Evolutionary conservation across 108 stramenopile genomes (phyloP).

Genomic region (Cyclostephanos invisitatus): DNA sequence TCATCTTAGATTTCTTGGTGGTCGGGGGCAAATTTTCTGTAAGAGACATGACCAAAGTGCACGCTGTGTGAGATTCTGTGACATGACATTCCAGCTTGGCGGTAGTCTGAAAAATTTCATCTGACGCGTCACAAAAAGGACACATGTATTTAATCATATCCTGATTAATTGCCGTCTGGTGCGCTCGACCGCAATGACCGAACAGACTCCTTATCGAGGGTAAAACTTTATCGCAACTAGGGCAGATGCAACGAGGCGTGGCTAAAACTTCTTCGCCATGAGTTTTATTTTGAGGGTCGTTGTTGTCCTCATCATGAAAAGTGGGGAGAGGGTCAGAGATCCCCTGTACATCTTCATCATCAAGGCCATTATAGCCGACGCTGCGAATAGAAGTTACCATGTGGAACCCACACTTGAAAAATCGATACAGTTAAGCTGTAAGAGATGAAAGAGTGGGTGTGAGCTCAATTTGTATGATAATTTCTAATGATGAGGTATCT

Average conservation of each 20-base stretch:
- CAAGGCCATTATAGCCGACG: neutral
- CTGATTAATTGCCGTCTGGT: neutral
- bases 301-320: neutral
- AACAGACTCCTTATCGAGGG: neutral
- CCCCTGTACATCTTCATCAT: neutral
- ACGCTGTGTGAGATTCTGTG: neutral
- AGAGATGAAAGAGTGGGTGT: neutral
- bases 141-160: neutral
- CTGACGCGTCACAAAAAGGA: constrained; percentile 2
- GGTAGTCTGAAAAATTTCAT: neutral
- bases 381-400: neutral
- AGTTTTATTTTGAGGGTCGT: neutral
- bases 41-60: neutral
- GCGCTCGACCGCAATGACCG: constrained; percentile 9
- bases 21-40: neutral
- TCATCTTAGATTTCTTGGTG: neutral
- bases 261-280: neutral
- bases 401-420: neutral
- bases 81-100: neutral
- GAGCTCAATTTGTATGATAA: neutral
- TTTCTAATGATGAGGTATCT: no score
- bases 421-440: neutral
- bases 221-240: constrained; percentile 2
- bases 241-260: constrained; percentile 4
- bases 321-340: neutral